Conservation (phyloP, 495 filamentous ascomycete species). For the Xylaria telfairii region DNA sequence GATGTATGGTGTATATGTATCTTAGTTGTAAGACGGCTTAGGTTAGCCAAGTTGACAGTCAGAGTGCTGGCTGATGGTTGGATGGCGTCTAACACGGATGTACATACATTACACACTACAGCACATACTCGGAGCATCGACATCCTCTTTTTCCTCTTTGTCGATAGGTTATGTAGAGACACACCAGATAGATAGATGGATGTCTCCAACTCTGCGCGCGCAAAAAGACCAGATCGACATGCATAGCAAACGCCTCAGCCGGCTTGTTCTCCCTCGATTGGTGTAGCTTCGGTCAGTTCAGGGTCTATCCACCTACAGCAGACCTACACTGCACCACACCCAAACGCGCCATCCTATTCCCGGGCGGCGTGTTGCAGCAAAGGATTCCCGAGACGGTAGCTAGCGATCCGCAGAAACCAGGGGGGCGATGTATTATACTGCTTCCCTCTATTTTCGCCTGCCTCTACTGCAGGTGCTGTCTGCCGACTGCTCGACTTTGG, state of each 20-base stretch:
- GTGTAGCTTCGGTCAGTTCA: conserved; percentile 10
- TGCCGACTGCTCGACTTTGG: conserved; percentile 1
- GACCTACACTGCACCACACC: background rate
- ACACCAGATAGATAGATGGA: background rate
- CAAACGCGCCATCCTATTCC: background rate
- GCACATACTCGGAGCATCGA: conserved; percentile 7
- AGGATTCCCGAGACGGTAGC: conserved; percentile 27
- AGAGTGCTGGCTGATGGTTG: background rate
- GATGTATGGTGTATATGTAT: background rate
- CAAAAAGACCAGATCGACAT: conserved; percentile 16
- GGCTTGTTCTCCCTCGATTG: conserved; percentile 7
- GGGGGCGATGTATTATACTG: background rate
- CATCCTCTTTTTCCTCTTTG: background rate
- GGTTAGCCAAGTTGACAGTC: background rate
- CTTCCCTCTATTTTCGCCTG: background rate
- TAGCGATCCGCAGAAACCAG: conserved; percentile 8
- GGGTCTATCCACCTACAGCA: conserved; percentile 17
- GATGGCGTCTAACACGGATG: conserved; percentile 1
- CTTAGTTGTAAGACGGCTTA: conserved; percentile 6
- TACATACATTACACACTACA: too few species aligned
- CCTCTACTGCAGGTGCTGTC: conserved; percentile 3
- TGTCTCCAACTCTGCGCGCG: conserved; percentile 5
- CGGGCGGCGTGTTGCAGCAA: conserved; percentile 19
- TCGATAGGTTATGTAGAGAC: background rate
- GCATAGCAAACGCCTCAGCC: conserved; percentile 17